phyloP scores from a whole-genome alignment of 441 rosid species.

The Gossypium aridum region DNA sequence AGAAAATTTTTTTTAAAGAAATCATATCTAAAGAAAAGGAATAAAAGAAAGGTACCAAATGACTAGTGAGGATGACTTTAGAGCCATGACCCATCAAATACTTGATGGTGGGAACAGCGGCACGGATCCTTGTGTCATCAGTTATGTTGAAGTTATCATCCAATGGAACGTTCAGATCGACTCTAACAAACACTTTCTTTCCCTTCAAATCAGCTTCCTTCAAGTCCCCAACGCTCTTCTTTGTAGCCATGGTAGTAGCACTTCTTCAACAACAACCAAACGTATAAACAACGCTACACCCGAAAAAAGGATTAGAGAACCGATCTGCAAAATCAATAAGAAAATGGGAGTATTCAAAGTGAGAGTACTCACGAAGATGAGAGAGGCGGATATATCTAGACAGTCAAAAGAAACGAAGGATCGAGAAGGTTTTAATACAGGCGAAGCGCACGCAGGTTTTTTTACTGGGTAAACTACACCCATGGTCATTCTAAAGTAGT shows the following conservation, averaged over 20 bases:
- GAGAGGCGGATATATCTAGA: not conserved
- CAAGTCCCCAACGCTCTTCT: constrained; percentile 73
- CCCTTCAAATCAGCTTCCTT: constrained; percentile 85
- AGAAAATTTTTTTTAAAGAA: not conserved
- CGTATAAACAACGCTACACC: constrained; percentile 2
- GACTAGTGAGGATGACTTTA: constrained; percentile 70
- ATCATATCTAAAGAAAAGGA: not conserved
- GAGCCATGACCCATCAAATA: constrained; percentile 65
- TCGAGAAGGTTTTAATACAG: not conserved
- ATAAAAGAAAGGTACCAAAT: constrained; percentile 36
- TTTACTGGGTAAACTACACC: too few species aligned
- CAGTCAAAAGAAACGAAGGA: not conserved
- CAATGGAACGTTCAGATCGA: constrained; percentile 92
- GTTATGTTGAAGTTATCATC: constrained; percentile 81
- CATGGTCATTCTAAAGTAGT: too few species aligned
- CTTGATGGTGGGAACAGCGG: constrained; percentile 91
- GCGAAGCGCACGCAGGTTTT: not conserved
- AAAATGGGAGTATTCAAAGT: not conserved
- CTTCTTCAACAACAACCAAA: constrained; percentile 1
- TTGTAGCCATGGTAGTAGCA: constrained; percentile 48
- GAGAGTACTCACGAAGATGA: not conserved
- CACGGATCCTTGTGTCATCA: constrained; percentile 87
- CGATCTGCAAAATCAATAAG: not conserved
- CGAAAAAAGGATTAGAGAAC: not conserved
- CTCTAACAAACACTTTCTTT: constrained; percentile 87